phyloP scores from a whole-genome alignment of 495 filamentous ascomycete species.

The Neurospora sp. region DNA sequence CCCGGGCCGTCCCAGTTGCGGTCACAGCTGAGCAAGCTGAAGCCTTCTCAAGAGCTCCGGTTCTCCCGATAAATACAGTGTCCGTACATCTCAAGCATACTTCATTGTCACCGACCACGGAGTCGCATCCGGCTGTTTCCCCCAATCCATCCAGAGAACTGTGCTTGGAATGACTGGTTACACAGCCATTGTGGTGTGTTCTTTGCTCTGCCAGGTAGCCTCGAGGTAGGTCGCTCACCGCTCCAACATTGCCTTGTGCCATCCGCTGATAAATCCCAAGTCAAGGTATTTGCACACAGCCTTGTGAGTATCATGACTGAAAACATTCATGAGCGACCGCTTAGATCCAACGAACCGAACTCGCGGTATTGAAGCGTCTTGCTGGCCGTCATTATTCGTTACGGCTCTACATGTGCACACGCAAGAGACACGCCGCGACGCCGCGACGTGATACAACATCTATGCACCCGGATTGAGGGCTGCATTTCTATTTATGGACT shows the following conservation, averaged over 20 bases:
- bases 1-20: background rate
- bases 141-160: background rate
- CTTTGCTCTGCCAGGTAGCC: background rate
- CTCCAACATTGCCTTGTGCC: background rate
- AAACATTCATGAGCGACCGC: background rate
- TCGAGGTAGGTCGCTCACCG: background rate
- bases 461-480: conserved; percentile 4
- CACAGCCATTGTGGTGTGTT: background rate
- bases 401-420: background rate
- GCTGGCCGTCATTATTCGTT: background rate
- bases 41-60: background rate
- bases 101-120: background rate
- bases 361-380: background rate
- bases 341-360: background rate
- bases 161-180: background rate
- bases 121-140: background rate
- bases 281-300: background rate
- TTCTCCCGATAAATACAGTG: background rate
- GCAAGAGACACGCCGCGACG: conserved; percentile 6
- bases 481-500: conserved; percentile 16
- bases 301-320: background rate
- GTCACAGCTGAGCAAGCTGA: background rate
- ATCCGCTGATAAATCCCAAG: background rate
- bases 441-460: conserved; percentile 8
- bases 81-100: background rate